Base-by-base conservation (phyloP, 371 early-diverging fungal species). In the Mucor irregularis region DNA sequence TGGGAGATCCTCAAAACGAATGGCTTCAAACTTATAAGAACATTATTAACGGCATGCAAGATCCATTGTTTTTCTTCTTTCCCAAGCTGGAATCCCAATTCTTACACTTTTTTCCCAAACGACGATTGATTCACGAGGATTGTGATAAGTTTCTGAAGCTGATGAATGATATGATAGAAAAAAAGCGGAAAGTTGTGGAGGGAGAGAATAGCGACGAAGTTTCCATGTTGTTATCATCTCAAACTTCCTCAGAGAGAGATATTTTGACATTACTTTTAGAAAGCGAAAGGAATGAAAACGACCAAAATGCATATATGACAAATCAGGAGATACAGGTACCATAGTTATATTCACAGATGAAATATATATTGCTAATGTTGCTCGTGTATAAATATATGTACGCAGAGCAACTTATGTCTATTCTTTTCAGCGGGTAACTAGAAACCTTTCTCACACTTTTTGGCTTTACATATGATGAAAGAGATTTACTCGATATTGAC, bases 61-160 rank as follows among this genome's bases (percentile, higher is more conserved):
- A 76, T 34, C 73, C 76, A 0, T 45, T 77, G 5, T 74, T 63
- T 50, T 59, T 67, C 42, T 45, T 81, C 46, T 76, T 83, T 31
- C 80, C 84, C 6, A 51, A 61, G 33, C 65, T 80, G 10, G 84
- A 81, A 42, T 5, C 6, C 5, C 24, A 17, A 2, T 42, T 42
- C 21, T 24, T 42, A 13, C 19, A 50, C 14, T 26, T 66, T 4
- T 33, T 63, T 11, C 45, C 45, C 6, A 55, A 55, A 6, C 58
- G 73, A 17, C 64, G 71, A 13, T 53, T 52, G 5, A 38, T 68
- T 33, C 75, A 78, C 57, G 24, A 53, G 17, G 47, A 66, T 61
- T 46, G 45, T 30, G 40, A 40, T 31, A 19, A 24, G 1, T 56
- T 56, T 30, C 30, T 47, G 26, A 30, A 42, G 16, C 10, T 47